Conservation (phyloP, 1,139 yeast genomes). For the Blastobotrys petasosporus region DNA sequence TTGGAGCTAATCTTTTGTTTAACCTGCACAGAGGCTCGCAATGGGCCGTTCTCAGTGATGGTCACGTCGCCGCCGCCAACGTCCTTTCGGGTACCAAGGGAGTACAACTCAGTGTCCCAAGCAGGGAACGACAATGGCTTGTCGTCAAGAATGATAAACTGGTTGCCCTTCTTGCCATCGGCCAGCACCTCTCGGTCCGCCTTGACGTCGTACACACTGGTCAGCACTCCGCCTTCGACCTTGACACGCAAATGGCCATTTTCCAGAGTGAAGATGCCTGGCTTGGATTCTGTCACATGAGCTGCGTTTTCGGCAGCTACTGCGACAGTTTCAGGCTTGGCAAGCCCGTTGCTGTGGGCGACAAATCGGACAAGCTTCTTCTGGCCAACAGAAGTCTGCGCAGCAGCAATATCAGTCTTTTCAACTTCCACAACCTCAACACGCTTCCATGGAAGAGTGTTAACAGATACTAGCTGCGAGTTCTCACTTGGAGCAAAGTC, state of each 20-base stretch:
- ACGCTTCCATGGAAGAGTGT: constrained; percentile 68
- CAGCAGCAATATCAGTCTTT: constrained; percentile 8
- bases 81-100: constrained; percentile 61
- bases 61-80: constrained; percentile 40
- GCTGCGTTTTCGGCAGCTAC: constrained; percentile 18
- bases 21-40: constrained; percentile 56
- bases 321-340: constrained; percentile 6
- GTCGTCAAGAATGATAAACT: constrained; percentile 75
- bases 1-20: constrained; percentile 49
- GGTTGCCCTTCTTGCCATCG: constrained; percentile 56
- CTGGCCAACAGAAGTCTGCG: constrained; percentile 7
- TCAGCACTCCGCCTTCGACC: constrained; percentile 59
- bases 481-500: constrained; percentile 19
- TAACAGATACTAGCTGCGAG: constrained; percentile 35
- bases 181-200: constrained; percentile 66
- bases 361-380: constrained; percentile 5
- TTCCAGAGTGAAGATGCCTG: constrained; percentile 44
- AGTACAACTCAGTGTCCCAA: constrained; percentile 93
- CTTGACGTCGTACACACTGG: constrained; percentile 57
- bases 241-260: constrained; percentile 58
- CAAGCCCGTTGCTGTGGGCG: constrained; percentile 5
- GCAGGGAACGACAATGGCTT: constrained; percentile 90
- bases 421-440: constrained; percentile 45
- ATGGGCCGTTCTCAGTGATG: constrained; percentile 49
- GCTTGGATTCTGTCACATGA: constrained; percentile 35